These are phyloP conservation scores for Ophioceras dolichostomum DNA, from an alignment of 2,329 filamentous ascomycete genomes.

Conservation along the genomic window DNA sequence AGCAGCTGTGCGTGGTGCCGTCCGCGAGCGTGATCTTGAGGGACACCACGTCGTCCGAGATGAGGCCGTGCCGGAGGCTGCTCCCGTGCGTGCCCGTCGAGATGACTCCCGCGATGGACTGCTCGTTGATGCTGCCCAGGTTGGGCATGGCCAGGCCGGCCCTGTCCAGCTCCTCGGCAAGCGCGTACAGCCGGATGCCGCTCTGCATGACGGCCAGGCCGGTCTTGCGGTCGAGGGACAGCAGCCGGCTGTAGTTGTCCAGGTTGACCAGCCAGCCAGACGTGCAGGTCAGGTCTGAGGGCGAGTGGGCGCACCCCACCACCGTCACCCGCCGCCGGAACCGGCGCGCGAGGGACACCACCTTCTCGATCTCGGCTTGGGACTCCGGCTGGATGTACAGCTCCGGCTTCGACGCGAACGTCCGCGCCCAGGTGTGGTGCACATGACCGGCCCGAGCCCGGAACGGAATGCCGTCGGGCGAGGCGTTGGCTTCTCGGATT, in stretches of 20 bases:
- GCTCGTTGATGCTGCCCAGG: constrained; percentile 87
- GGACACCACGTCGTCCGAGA: constrained; percentile 65
- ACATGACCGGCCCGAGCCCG: constrained; percentile 58
- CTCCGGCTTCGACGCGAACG: constrained; percentile 80
- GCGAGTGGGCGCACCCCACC: constrained; percentile 86
- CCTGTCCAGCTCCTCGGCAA: constrained; percentile 63
- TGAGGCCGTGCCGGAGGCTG: constrained; percentile 68
- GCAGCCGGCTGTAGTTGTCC: constrained; percentile 64
- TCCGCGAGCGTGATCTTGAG: constrained; percentile 75
- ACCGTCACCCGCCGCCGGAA: constrained; percentile 74
- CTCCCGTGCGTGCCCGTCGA: constrained; percentile 90
- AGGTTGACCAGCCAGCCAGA: constrained; percentile 92
- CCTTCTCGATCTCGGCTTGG: constrained; percentile 70
- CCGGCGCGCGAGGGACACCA: constrained; percentile 65
- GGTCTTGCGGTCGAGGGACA: constrained; percentile 52
- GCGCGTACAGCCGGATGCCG: constrained; percentile 69
- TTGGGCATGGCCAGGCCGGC: constrained; percentile 79
- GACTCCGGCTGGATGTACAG: constrained; percentile 80
- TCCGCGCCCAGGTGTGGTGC: constrained; percentile 91
- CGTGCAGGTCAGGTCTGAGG: constrained; percentile 82
- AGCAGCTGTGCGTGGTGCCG: constrained; percentile 61
- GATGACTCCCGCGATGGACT: constrained; percentile 86
- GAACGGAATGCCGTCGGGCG: constrained; percentile 53
- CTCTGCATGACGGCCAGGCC: constrained; percentile 67
- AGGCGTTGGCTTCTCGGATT: constrained; percentile 1